Base-by-base conservation (phyloP, 2,329 filamentous ascomycete genomes). In the Graphilbum ipis-grandicollis region DNA sequence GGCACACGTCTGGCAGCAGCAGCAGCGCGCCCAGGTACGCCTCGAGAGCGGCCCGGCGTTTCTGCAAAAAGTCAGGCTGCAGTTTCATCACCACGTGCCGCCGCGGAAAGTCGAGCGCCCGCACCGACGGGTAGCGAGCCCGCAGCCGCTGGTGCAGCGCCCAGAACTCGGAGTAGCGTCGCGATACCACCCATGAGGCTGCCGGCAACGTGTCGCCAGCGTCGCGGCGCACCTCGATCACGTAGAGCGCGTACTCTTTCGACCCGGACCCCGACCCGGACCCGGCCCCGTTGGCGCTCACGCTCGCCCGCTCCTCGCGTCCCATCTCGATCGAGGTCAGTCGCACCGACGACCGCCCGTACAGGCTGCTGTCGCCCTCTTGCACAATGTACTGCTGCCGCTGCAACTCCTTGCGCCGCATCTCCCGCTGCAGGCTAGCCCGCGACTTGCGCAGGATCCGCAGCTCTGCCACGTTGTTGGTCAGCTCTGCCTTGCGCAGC, bases 371-470 rank as follows among this genome's bases (percentile, higher is more conserved):
- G 53, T 98, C 92, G 51, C 85, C 94, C 56, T 98, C 90, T 56
- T 98, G 90, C 8, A 96, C 75, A 33, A 93, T 83, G 48, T 98
- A 98, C 53, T 98, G 92, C 55, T 93, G 90, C 36, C 86, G 72
- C 53, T 98, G 90, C 50, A 98, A 70, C 56, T 96, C 88, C 53
- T 96, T 98, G 25, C 86, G 75, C 39, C 84, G 73, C 38, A 96
- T 85, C 55, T 98, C 90, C 45, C 90, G 71, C 50, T 93, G 81
- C 39, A 98, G 61, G 55, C 90, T 98, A 23, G 85, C 78, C 54
- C 90, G 93, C 1, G 85, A 94, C 55, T 98, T 98, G 38, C 79
- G 75, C 35, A 98, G 56, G 43, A 98, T 96, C 25, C 90, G 72
- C 36, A 98, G 56, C 54, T 98, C 90, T 2, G 88, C 84, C 13